Base-by-base conservation (phyloP, 192 early-diverging fungal genomes). In the Diversispora epigaea region DNA sequence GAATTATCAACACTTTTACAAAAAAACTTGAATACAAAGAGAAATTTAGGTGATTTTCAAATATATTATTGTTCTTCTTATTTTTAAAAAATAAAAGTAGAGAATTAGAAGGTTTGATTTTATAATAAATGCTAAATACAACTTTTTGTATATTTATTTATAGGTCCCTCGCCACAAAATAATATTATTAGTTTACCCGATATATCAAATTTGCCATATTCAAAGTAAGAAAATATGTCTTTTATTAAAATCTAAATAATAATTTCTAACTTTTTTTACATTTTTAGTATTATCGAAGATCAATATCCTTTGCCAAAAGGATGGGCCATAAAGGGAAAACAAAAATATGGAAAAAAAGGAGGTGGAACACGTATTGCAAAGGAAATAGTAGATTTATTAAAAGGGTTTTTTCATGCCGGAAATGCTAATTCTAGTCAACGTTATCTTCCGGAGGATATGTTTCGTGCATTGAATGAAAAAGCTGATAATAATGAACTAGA, bases 251-350 rank as follows among this genome's bases (percentile, higher is more conserved):
- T 56, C 4, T n/a, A 56, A 14, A 14, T 56, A 56, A n/a, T 19
- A 56, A 14, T 15, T 6, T 15, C n/a, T 17, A 14, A 14, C 17
- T n/a, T 17, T 56, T 56, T 56, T 56, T 56, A 19, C 55, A 56
- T 56, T 56, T 56, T 4, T n/a, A 56, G 46, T 11, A 11, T 47
- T 47, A 11, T 47, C 46, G 46, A 56, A 19, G 9, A 56, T 4
- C n/a, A 56, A 56, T 10, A 56, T 56, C 55, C 9, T 14, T 56
- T 56, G 17, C 55, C 55, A 56, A 56, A 56, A 56, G 9, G 55
- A 56, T 56, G 55, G 55, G 55, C 55, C n/a, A 56, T 56, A 56
- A 56, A 56, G 55, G 55, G 55, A n/a, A n/a, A n/a, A n/a, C n/a
- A n/a, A n/a, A n/a, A n/a, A n/a, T n/a, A n/a, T n/a, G n/a, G n/a